phyloP scores from a whole-genome alignment of 2,329 filamentous ascomycete genomes.

The Diaporthe sp. region DNA sequence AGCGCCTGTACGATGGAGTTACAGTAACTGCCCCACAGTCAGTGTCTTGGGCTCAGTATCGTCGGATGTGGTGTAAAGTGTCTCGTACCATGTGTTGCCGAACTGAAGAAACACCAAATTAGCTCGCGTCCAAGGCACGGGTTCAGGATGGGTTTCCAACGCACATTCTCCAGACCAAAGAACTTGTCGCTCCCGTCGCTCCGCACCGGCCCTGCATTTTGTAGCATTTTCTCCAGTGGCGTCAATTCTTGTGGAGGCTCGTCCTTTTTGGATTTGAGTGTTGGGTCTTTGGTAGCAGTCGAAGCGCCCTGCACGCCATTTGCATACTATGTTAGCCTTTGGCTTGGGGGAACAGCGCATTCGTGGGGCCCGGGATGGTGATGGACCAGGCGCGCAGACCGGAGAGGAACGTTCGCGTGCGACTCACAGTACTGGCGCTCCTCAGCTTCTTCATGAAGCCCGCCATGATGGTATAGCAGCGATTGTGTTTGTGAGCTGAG shows the following conservation, averaged over 20 bases:
- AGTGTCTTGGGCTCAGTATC: slow-evolving; percentile 36
- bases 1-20: slow-evolving; percentile 98
- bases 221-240: slow-evolving; percentile 81
- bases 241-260: slow-evolving; percentile 71
- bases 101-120: slow-evolving; percentile 70
- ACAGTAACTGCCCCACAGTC: slow-evolving; percentile 79
- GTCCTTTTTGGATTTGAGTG: slow-evolving; percentile 66
- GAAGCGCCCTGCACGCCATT: slow-evolving; percentile 57
- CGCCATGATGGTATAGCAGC: slow-evolving; percentile 58
- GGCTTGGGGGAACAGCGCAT: slow-evolving; percentile 30
- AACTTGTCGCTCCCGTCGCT: slow-evolving; percentile 97
- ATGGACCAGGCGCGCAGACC: slow-evolving; percentile 23
- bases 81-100: slow-evolving; percentile 91
- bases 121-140: slow-evolving; percentile 6
- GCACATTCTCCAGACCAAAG: slow-evolving; percentile 97
- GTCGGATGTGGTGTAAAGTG: slow-evolving; percentile 36
- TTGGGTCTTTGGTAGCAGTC: slow-evolving; percentile 57
- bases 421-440: slow-evolving; percentile 67
- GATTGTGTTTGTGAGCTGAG: slow-evolving; percentile 1
- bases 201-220: slow-evolving; percentile 84
- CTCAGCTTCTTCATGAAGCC: slow-evolving; percentile 73
- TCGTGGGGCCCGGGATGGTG: slow-evolving; percentile 29
- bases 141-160: slow-evolving; percentile 53
- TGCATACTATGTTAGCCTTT: background rate
- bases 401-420: slow-evolving; percentile 25